Percentiles rank a stretch among this genome's conserved stretches.
Conservation (phyloP, 1,284 basidiomycete genomes). For the Paramarasmius palmivorus region DNA sequence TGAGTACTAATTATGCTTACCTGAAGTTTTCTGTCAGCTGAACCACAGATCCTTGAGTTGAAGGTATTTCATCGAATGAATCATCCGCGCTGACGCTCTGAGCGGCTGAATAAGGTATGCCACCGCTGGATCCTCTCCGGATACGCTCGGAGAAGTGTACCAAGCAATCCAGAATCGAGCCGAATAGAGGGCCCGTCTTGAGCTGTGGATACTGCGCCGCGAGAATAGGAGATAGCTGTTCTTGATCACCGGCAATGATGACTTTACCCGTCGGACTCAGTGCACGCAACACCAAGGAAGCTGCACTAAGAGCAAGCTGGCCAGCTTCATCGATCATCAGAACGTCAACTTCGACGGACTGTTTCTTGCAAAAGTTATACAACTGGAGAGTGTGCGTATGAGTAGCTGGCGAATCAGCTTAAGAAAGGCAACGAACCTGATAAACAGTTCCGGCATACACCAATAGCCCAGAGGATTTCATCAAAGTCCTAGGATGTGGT, state of each 20-base stretch:
- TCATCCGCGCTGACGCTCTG: slow-evolving; percentile 6
- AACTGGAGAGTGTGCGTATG: slow-evolving; percentile 28
- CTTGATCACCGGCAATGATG: slow-evolving; percentile 50
- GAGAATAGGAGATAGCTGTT: slow-evolving; percentile 50
- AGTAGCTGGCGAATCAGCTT: background rate
- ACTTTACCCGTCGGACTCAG: slow-evolving; percentile 37
- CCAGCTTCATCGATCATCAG: slow-evolving; percentile 50
- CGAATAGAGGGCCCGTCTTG: slow-evolving; percentile 40
- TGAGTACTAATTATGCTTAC: slow-evolving; percentile 21
- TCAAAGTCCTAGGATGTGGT: slow-evolving; percentile 25
- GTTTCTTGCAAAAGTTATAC: slow-evolving; percentile 43
- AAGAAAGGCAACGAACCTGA: slow-evolving; percentile 31
- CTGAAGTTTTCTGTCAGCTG: slow-evolving; percentile 51
- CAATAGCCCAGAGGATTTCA: slow-evolving; percentile 22
- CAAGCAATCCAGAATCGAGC: slow-evolving; percentile 46
- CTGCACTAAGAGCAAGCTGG: slow-evolving; percentile 43
- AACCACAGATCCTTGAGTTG: slow-evolving; percentile 37
- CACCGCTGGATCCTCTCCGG: slow-evolving; percentile 19
- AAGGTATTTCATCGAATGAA: slow-evolving; percentile 6
- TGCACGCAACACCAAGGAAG: slow-evolving; percentile 44
- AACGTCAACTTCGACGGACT: slow-evolving; percentile 39
- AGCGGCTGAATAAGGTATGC: slow-evolving; percentile 12
- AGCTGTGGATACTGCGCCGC: slow-evolving; percentile 43
- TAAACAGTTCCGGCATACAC: slow-evolving; percentile 50
- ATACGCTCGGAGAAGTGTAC: slow-evolving; percentile 29